phyloP scores from a whole-genome alignment of 768 basidiomycete species.

The Tephrocybe sp. region DNA sequence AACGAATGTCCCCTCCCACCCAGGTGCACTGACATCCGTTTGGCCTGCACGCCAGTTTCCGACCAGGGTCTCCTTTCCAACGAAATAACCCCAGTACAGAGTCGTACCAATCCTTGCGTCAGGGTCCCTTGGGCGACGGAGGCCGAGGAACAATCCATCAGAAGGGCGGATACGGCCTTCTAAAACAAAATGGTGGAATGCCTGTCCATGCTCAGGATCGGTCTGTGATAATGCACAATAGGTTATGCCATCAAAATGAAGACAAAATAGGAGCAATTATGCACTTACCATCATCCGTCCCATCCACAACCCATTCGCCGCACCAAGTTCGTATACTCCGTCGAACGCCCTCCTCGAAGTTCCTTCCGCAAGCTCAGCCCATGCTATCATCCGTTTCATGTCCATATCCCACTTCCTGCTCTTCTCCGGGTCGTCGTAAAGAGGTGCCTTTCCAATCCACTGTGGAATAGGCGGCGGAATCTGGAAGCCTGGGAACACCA shows the following conservation, averaged over 20 bases:
- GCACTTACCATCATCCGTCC: slow-evolving; percentile 54
- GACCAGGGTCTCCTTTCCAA: slow-evolving; percentile 63
- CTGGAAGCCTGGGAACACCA: background rate
- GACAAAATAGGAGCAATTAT: background rate
- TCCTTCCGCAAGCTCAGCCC: slow-evolving; percentile 26
- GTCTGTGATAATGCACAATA: too few species aligned
- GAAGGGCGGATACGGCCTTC: slow-evolving; percentile 10
- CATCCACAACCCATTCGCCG: slow-evolving; percentile 52
- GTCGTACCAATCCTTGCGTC: slow-evolving; percentile 2
- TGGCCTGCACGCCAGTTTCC: slow-evolving; percentile 67
- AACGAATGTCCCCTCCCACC: slow-evolving; percentile 65
- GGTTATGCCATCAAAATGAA: background rate
- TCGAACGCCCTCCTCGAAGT: slow-evolving; percentile 10
- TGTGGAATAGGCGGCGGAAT: background rate
- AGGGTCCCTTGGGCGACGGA: background rate
- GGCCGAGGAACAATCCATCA: slow-evolving; percentile 6
- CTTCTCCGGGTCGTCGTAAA: slow-evolving; percentile 3
- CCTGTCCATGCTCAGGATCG: slow-evolving; percentile 1
- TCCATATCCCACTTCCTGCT: slow-evolving; percentile 51
- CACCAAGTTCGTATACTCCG: slow-evolving; percentile 42
- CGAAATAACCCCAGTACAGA: slow-evolving; percentile 72
- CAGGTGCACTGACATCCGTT: slow-evolving; percentile 43
- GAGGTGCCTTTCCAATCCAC: slow-evolving; percentile 17
- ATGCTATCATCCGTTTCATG: slow-evolving; percentile 47
- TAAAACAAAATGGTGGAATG: slow-evolving; percentile 6